phyloP scores from a whole-genome alignment of 352 stramenopile genomes.

The Phytophthora idaei region DNA sequence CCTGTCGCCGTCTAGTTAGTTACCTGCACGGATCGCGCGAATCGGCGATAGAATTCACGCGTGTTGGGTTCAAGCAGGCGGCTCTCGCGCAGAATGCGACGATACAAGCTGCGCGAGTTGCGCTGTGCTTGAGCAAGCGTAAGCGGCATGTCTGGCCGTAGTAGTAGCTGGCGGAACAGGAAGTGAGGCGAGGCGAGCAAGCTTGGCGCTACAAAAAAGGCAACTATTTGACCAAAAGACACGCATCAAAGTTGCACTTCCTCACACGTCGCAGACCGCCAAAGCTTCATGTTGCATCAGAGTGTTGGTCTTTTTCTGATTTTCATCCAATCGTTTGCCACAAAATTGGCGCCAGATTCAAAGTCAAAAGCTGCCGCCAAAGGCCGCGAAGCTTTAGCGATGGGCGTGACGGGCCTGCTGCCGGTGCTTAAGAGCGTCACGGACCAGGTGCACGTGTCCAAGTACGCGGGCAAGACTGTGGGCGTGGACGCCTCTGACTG shows the following conservation, averaged over 20 bases:
- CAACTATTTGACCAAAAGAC: slow-evolving; percentile 2
- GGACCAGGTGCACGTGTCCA: slow-evolving; percentile 74
- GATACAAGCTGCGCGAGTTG: slow-evolving; percentile 44
- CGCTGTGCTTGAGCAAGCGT: slow-evolving; percentile 16
- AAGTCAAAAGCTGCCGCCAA: slow-evolving; percentile 21
- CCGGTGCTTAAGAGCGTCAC: slow-evolving; percentile 74
- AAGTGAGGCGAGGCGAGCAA: neutral
- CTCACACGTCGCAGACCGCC: slow-evolving; percentile 18
- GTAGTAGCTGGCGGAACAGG: neutral
- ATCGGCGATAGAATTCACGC: slow-evolving; percentile 52
- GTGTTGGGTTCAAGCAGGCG: slow-evolving; percentile 45
- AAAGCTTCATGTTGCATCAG: slow-evolving; percentile 2
- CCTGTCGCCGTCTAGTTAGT: neutral
- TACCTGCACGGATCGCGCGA: slow-evolving; percentile 40
- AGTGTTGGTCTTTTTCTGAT: neutral
- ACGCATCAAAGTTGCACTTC: slow-evolving; percentile 1
- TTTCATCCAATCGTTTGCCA: slow-evolving; percentile 16
- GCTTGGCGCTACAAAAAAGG: neutral
- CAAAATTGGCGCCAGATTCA: slow-evolving; percentile 28
- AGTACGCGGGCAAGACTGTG: slow-evolving; percentile 75
- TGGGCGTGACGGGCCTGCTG: slow-evolving; percentile 76
- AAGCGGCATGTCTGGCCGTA: neutral
- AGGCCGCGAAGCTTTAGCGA: slow-evolving; percentile 30
- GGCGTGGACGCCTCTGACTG: slow-evolving; percentile 77
- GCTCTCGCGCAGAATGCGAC: slow-evolving; percentile 50